Base-by-base conservation (phyloP, 2,329 filamentous ascomycete genomes). In the Lasiodiplodia sp. region DNA sequence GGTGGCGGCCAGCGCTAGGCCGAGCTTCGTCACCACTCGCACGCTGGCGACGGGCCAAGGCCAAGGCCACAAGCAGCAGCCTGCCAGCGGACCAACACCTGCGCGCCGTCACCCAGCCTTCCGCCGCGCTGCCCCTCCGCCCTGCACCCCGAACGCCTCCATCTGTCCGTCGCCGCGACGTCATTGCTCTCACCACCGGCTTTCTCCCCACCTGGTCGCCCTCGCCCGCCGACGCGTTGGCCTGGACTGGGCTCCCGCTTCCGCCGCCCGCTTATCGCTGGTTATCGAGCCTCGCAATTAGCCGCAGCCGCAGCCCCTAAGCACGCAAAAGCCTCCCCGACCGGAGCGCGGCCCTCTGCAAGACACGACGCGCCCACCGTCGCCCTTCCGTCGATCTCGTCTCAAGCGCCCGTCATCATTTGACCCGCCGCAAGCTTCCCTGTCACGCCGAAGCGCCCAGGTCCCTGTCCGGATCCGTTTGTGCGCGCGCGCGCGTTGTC, bases 281-380 rank as follows among this genome's bases (percentile, higher is more conserved):
- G 57, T 38, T 66, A 56, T 66, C 51, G 51, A 65, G 28, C 18
- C 62, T 66, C 63, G 63, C 63, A 66, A 66, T 66, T 66, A 66
- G 63, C 62, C 62, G 62, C 62, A 53, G 62, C 62, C 62, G 47
- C 62, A 53, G 62, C 63, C 63, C 63, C 63, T 66, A 66, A 66
- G 51, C 40, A 63, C 58, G 58, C 63, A 66, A 66, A 66, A 66
- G 63, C 63, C 63, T 66, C 63, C 58, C 57, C 62, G 62, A 56
- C 49, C 63, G 51, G 63, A 66, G 63, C 63, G 63, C 63, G 63
- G 63, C 63, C 65, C 60, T 64, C 60, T 67, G 65, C 65, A 67
- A 64, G 60, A 67, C 65, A 67, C 65, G 65, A 67, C 65, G 65
- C 65, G 65, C 65, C 53, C 65, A 57, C 40, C 44, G 60, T 56